Conservation (phyloP, 139 green algal genomes). For the Picochlorum sp. region DNA sequence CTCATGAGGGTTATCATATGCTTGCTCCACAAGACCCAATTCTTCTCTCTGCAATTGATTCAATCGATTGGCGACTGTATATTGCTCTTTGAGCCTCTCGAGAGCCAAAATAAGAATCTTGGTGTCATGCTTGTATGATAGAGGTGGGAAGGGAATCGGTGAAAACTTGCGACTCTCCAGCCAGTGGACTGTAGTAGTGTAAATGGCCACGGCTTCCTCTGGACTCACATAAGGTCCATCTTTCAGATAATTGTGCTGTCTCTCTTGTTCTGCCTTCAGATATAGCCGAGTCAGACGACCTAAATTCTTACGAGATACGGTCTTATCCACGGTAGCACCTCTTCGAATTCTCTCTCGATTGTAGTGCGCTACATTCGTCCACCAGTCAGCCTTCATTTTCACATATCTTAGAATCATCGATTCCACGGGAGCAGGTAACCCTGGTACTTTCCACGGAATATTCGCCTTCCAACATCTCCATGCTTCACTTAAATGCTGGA, state of each 20-base stretch:
- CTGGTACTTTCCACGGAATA: slow-evolving; percentile 96
- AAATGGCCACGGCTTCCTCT: slow-evolving; percentile 94
- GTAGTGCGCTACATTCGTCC: slow-evolving; percentile 99
- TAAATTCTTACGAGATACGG: slow-evolving; percentile 98
- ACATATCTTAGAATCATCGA: slow-evolving; percentile 99
- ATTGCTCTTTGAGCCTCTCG: slow-evolving; percentile 98
- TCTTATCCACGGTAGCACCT: slow-evolving; percentile 99
- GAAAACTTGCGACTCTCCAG: slow-evolving; percentile 95
- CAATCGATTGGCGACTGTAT: slow-evolving; percentile 85
- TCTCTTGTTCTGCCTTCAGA: slow-evolving; percentile 96
- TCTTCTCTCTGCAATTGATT: slow-evolving; percentile 97
- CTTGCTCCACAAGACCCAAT: slow-evolving; percentile 97
- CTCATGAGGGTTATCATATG: slow-evolving; percentile 99
- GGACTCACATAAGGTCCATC: slow-evolving; percentile 82
- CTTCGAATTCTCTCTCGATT: slow-evolving; percentile 97
- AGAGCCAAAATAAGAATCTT: slow-evolving; percentile 99
- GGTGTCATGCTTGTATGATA: slow-evolving; percentile 99
- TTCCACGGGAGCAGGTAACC: slow-evolving; percentile 93
- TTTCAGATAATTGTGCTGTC: slow-evolving; percentile 99
- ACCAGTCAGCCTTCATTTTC: slow-evolving; percentile 99
- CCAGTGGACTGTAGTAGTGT: slow-evolving; percentile 99
- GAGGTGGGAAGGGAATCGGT: slow-evolving; percentile 96
- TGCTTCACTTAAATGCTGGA: slow-evolving; percentile 98
- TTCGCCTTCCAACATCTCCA: slow-evolving; percentile 98
- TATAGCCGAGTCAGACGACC: slow-evolving; percentile 95